These are phyloP conservation scores for Chlamydomonas sphaeroides DNA, from an alignment of 139 green algal species.

Conservation along the genomic window DNA sequence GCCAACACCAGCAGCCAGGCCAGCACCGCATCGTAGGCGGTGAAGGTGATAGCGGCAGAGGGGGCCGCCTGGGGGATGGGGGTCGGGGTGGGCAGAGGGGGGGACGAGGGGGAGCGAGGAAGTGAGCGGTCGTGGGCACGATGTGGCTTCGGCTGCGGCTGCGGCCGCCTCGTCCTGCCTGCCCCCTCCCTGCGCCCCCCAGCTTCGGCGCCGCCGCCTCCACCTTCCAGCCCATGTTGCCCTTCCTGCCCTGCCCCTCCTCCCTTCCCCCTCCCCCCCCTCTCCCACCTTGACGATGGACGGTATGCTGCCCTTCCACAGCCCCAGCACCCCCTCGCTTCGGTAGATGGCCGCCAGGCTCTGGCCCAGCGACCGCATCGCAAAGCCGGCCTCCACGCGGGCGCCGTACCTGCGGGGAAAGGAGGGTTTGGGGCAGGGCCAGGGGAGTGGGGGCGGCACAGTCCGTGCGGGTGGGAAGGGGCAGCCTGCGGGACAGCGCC, in stretches of 20 bases:
- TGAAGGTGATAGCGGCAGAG: conserved; percentile 92
- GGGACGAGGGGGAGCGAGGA: neutral
- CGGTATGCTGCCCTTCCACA: conserved; percentile 95
- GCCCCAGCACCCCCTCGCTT: conserved; percentile 80
- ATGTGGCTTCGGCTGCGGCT: too few relatives aligned
- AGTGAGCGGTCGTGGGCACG: neutral
- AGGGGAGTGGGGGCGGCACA: too few relatives aligned
- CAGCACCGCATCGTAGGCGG: conserved; percentile 69
- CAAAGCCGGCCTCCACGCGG: conserved; percentile 68
- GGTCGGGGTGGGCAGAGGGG: neutral
- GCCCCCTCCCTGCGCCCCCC: too few relatives aligned
- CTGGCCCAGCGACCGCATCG: conserved; percentile 57
- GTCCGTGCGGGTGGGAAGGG: too few relatives aligned
- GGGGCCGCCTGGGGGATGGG: conserved; percentile 77
- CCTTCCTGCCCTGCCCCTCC: too few relatives aligned
- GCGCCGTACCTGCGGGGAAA: conserved; percentile 75
- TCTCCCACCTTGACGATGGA: conserved; percentile 86
- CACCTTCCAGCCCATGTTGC: too few relatives aligned
- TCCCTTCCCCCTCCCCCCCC: neutral
- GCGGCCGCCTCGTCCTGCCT: too few relatives aligned
- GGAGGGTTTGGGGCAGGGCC: too few relatives aligned
- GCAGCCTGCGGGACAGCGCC: too few relatives aligned
- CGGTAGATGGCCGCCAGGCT: conserved; percentile 69
- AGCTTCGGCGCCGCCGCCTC: too few relatives aligned
- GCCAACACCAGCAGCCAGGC: conserved; percentile 23